phyloP scores from a whole-genome alignment of 768 basidiomycete species.

The Candolleomyces efflorescens region DNA sequence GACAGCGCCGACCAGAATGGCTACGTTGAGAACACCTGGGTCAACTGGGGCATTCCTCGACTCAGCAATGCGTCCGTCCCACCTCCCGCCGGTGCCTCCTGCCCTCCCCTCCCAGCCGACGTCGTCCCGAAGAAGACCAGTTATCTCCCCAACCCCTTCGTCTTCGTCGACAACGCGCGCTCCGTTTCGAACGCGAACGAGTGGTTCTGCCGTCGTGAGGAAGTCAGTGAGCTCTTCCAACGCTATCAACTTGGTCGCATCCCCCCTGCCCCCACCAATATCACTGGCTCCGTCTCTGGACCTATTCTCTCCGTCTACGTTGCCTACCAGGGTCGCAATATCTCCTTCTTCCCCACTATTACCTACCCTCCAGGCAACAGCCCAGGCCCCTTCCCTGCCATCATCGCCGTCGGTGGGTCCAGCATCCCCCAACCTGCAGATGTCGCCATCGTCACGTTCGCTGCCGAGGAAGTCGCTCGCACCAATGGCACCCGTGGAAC shows the following conservation, averaged over 20 bases:
- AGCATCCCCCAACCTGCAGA: constrained; percentile 31
- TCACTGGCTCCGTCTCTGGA: constrained; percentile 38
- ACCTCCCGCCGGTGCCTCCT: constrained; percentile 7
- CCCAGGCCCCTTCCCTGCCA: constrained; percentile 41
- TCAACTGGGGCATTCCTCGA: constrained; percentile 49
- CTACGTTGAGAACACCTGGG: constrained; percentile 39
- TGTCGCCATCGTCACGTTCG: constrained; percentile 40
- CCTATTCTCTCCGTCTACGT: constrained; percentile 39
- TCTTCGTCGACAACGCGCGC: constrained; percentile 34
- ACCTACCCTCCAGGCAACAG: constrained; percentile 34
- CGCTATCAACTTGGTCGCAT: constrained; percentile 44
- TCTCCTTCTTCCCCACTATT: constrained; percentile 42
- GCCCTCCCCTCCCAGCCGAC: constrained; percentile 20
- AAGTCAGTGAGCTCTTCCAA: constrained; percentile 45
- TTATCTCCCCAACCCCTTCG: constrained; percentile 48
- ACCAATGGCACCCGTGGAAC: constrained; percentile 41
- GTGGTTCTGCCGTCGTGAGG: constrained; percentile 45
- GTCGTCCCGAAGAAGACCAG: constrained; percentile 28
- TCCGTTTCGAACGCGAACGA: constrained; percentile 35
- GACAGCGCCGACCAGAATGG: constrained; percentile 38
- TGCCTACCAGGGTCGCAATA: constrained; percentile 35
- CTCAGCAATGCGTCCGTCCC: not conserved
- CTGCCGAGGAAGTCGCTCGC: constrained; percentile 45
- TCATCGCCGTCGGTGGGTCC: constrained; percentile 45
- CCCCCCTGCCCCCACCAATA: constrained; percentile 35